Evolutionary conservation across 2,329 filamentous ascomycete genomes (phyloP), one percentile per base, ranked within the genome.

Genomic region (Verticillium tricorpus): DNA sequence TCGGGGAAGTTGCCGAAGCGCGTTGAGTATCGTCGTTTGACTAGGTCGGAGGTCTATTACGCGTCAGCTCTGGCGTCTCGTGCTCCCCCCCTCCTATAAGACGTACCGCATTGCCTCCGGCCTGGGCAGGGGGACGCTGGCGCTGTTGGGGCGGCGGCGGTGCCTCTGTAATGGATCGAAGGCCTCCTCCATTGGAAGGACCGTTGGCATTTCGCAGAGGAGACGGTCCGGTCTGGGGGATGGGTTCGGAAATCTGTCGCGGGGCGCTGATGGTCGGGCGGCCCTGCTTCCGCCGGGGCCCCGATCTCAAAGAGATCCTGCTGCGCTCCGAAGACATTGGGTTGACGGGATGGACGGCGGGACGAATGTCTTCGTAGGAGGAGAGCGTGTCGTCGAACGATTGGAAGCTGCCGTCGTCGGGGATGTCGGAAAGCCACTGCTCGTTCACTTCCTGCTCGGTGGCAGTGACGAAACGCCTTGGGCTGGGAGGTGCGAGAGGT

Each of bases 21-120:
- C 52, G 93, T 93, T 45, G 95, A 98, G 77, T 98, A 99, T 69
- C 95, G 84, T 69, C 93, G 86, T 79, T 98, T 98, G 63, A 99
- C 93, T 60, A 98, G 82, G 74, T 99, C 94, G 28, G 85, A 85
- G 1, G 86, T 89, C 85, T 87, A 74, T 4, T 52, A 28, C 58
- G 25, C 31, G 61, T 74, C 60, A 74, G 69, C 67, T 66, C 45
- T 14, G 34, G 7, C n/a, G 14, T 35, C 34, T 35, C 12, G 19
- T 25, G n/a, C 9, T 52, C 9, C 19, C 45, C 11, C 45, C 11
- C 7, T n/a, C 19, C 4, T 19, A 22, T 52, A 12, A 22, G 58
- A 64, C 75, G 61, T 68, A 85, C 85, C 78, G 45, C 45, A 52
- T 87, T 88, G 68, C 84, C 84, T 54, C 78, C 77, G 62, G 77